Evolutionary conservation across 495 filamentous ascomycete genomes (phyloP).

Genomic region (Chaetomium cochliodes): DNA sequence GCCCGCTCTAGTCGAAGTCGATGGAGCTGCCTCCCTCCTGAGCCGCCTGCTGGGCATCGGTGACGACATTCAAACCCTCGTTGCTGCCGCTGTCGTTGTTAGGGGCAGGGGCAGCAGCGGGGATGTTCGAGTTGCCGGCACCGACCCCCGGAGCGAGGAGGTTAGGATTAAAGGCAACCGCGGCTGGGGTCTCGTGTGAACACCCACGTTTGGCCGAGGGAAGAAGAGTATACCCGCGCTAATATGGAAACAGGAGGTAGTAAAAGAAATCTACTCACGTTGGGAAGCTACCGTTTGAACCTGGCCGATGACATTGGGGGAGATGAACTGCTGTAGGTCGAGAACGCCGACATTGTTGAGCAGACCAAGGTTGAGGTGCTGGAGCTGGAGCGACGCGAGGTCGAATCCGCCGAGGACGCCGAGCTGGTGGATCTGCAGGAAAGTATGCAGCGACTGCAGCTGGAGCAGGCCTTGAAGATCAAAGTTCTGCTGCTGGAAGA

Average conservation of each 20-base stretch:
- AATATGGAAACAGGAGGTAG: background rate
- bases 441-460: constrained; percentile 45
- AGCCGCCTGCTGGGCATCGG: constrained; percentile 32
- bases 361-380: constrained; percentile 43
- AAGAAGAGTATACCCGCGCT: background rate
- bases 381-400: constrained; percentile 40
- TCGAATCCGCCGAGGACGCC: constrained; percentile 49
- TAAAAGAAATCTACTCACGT: constrained; percentile 29
- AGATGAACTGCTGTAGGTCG: constrained; percentile 42
- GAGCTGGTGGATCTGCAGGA: constrained; percentile 43
- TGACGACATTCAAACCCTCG: constrained; percentile 26
- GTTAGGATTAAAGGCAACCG: constrained; percentile 17
- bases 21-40: constrained; percentile 34
- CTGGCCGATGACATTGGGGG: constrained; percentile 37
- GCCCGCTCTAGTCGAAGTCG: constrained; percentile 19
- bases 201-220: constrained; percentile 20
- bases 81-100: background rate
- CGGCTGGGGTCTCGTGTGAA: constrained; percentile 26
- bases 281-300: constrained; percentile 39
- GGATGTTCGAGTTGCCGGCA: constrained; percentile 10
- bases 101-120: constrained; percentile 8
- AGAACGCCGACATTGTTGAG: constrained; percentile 40
- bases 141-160: constrained; percentile 10
- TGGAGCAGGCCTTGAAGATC: constrained; percentile 43
- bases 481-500: constrained; percentile 41